Evolutionary conservation across 2,329 filamentous ascomycete genomes (phyloP).

Genomic region (Fusarium albidum): DNA sequence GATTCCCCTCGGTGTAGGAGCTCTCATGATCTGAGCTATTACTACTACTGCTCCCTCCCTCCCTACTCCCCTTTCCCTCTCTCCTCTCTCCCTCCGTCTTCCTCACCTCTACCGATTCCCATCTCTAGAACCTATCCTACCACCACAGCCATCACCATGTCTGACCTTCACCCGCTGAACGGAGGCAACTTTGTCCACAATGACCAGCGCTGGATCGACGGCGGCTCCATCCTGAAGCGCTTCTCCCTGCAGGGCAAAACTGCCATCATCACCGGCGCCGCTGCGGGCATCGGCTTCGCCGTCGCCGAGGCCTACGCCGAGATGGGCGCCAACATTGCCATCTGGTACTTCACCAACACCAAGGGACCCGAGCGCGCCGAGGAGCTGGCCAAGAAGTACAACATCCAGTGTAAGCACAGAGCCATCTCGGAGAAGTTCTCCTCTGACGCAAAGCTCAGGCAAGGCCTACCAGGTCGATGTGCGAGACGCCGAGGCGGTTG

Average conservation of each 20-base stretch:
- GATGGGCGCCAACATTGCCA: constrained; percentile 71
- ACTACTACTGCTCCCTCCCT: not conserved
- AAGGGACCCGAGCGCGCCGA: constrained; percentile 66
- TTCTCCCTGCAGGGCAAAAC: constrained; percentile 74
- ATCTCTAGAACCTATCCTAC: not conserved
- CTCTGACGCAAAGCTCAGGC: no score
- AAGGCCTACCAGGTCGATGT: constrained; percentile 69
- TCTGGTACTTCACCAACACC: constrained; percentile 73
- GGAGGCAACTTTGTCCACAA: constrained; percentile 39
- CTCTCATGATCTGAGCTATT: constrained; percentile 9
- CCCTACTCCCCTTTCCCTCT: not conserved
- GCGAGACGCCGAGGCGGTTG: constrained; percentile 57
- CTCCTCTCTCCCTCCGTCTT: not conserved
- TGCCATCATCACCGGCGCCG: constrained; percentile 71
- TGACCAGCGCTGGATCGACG: constrained; percentile 32
- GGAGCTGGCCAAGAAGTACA: constrained; percentile 68
- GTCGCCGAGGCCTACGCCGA: constrained; percentile 71
- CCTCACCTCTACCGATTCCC: not conserved
- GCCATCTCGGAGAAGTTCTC: no score
- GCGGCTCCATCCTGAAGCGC: constrained; percentile 38
- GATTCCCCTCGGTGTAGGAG: constrained; percentile 19
- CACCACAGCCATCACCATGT: constrained; percentile 20
- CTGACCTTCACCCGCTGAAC: constrained; percentile 34
- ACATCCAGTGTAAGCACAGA: constrained; percentile 64
- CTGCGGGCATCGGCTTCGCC: constrained; percentile 68